Evolutionary conservation across 805 yeast species (phyloP).

Genomic region (Starmerella bombicola): DNA sequence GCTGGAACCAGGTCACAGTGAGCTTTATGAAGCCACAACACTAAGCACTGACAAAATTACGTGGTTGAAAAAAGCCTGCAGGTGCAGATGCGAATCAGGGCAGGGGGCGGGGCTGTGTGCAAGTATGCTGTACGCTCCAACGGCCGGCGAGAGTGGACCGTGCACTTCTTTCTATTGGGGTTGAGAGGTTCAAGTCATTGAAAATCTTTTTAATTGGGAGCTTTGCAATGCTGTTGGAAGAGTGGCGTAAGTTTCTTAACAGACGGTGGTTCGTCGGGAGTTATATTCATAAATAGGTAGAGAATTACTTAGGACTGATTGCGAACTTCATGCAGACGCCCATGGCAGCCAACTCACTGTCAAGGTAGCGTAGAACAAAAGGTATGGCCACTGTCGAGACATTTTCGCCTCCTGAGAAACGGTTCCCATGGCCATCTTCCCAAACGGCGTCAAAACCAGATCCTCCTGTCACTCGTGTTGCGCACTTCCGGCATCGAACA

Average conservation of each 20-base stretch:
- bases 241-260: too few relatives aligned
- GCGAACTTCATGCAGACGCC: conserved; percentile 88
- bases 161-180: background rate
- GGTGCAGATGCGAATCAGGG: background rate
- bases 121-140: too few relatives aligned
- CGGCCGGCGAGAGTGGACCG: too few relatives aligned
- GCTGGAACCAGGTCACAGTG: too few relatives aligned
- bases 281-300: conserved; percentile 1
- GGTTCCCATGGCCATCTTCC: conserved; percentile 95
- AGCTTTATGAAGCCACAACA: too few relatives aligned
- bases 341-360: conserved; percentile 94
- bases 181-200: too few relatives aligned
- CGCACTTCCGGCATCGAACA: conserved; percentile 83
- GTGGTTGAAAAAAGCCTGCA: background rate
- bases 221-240: too few relatives aligned
- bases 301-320: conserved; percentile 43
- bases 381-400: conserved; percentile 96
- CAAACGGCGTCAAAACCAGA: conserved; percentile 45
- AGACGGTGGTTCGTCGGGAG: too few relatives aligned
- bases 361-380: conserved; percentile 86
- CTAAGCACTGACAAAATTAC: background rate
- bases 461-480: conserved; percentile 46
- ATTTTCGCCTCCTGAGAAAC: conserved; percentile 80
- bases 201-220: too few relatives aligned
- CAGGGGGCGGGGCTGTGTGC: background rate